Conservation (phyloP, 139 green algal species). For the Tetraselmis striata region DNA sequence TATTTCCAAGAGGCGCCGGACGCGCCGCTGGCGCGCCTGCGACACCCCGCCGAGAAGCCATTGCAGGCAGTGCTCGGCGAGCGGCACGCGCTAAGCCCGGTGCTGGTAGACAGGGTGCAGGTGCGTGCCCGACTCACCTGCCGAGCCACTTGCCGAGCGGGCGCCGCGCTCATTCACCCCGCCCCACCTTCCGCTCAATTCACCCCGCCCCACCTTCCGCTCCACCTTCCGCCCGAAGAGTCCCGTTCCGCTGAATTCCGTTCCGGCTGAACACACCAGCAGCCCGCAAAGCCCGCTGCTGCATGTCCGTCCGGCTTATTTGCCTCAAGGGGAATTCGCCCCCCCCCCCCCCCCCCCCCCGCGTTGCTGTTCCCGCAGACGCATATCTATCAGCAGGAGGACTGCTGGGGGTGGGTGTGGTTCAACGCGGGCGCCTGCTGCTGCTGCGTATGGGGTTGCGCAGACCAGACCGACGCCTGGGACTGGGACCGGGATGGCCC, state of each 20-base stretch:
- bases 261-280: background rate
- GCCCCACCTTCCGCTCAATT: background rate
- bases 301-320: too few relatives aligned
- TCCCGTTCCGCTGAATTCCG: too few relatives aligned
- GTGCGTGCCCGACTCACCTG: too few relatives aligned
- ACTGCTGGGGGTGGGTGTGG: background rate
- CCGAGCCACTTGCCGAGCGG: background rate
- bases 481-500: background rate
- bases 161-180: background rate
- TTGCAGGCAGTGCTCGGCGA: background rate
- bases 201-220: background rate
- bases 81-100: background rate
- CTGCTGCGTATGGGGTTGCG: background rate
- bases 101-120: background rate
- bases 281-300: background rate
- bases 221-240: background rate
- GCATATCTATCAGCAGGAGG: background rate
- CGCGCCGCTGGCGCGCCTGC: background rate
- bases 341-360: too few relatives aligned
- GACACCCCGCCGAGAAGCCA: background rate
- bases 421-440: background rate
- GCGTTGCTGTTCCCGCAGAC: background rate
- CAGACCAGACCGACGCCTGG: background rate
- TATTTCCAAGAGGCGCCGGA: background rate
- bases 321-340: too few relatives aligned